Evolutionary conservation across 106 monocot genomes (phyloP).

Genomic region (Allium sativum): DNA sequence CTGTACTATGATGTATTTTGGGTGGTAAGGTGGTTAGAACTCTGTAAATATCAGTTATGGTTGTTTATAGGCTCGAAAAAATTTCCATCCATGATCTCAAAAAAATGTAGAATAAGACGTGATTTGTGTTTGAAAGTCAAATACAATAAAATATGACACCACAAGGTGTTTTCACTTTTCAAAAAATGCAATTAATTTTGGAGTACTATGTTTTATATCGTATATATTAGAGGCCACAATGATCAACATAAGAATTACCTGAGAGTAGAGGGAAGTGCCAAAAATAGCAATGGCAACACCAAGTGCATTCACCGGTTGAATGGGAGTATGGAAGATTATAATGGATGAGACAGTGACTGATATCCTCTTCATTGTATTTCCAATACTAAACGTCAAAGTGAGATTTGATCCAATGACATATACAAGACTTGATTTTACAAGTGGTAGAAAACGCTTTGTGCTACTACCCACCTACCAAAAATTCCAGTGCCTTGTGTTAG

Average conservation of each 20-base stretch:
- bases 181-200: too few relatives aligned
- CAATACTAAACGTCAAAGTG: constrained; percentile 83
- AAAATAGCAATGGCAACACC: constrained; percentile 86
- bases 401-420: constrained; percentile 83
- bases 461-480: constrained; percentile 59
- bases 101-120: too few relatives aligned
- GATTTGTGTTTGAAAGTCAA: too few relatives aligned
- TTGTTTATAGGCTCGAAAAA: too few relatives aligned
- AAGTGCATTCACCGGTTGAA: constrained; percentile 77
- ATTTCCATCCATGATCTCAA: too few relatives aligned
- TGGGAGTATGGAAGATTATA: constrained; percentile 82
- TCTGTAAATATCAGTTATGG: too few relatives aligned
- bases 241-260: constrained; percentile 24
- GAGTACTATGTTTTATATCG: too few relatives aligned
- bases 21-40: too few relatives aligned
- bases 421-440: constrained; percentile 87
- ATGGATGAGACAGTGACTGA: constrained; percentile 87
- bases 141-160: too few relatives aligned
- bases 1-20: too few relatives aligned
- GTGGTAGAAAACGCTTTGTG: constrained; percentile 89
- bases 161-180: too few relatives aligned
- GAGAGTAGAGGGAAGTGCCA: constrained; percentile 87
- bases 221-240: neutral
- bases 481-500: constrained; percentile 1
- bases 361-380: constrained; percentile 90